Conservation (phyloP, 2,329 filamentous ascomycete genomes). For the Colletotrichum lupini region DNA sequence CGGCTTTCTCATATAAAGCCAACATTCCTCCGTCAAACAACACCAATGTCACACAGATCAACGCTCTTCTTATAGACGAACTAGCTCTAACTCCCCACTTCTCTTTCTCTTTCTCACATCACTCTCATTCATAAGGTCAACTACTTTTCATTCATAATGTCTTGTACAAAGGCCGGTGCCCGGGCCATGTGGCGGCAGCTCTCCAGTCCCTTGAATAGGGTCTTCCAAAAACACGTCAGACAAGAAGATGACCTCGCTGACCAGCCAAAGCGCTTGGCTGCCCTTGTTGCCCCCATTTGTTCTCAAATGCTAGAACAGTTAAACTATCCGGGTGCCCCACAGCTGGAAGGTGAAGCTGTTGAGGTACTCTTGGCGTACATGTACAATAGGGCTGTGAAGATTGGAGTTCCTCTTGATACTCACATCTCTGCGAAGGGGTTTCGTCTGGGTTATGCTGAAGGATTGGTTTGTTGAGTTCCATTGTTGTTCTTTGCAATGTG, state of each 20-base stretch:
- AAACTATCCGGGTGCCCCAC: slow-evolving; percentile 35
- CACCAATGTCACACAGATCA: too few species aligned
- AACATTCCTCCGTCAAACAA: too few species aligned
- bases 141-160: too few species aligned
- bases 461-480: too few species aligned
- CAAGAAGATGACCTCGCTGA: slow-evolving; percentile 20
- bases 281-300: slow-evolving; percentile 24
- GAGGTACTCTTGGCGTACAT: slow-evolving; percentile 36
- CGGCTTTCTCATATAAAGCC: too few species aligned
- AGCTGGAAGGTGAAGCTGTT: slow-evolving; percentile 32
- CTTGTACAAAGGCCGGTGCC: too few species aligned
- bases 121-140: too few species aligned
- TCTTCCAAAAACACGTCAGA: background rate
- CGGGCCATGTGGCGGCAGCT: too few species aligned
- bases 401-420: slow-evolving; percentile 36
- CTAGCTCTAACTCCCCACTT: too few species aligned
- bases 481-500: slow-evolving; percentile 31
- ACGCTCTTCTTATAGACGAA: too few species aligned
- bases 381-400: slow-evolving; percentile 36
- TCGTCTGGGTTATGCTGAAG: slow-evolving; percentile 28
- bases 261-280: slow-evolving; percentile 21
- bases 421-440: slow-evolving; percentile 37
- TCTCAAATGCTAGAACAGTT: slow-evolving; percentile 21
- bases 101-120: too few species aligned
- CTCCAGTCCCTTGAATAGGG: too few species aligned